phyloP scores from a whole-genome alignment of 495 filamentous ascomycete species.

The Aspergillus avenaceus region DNA sequence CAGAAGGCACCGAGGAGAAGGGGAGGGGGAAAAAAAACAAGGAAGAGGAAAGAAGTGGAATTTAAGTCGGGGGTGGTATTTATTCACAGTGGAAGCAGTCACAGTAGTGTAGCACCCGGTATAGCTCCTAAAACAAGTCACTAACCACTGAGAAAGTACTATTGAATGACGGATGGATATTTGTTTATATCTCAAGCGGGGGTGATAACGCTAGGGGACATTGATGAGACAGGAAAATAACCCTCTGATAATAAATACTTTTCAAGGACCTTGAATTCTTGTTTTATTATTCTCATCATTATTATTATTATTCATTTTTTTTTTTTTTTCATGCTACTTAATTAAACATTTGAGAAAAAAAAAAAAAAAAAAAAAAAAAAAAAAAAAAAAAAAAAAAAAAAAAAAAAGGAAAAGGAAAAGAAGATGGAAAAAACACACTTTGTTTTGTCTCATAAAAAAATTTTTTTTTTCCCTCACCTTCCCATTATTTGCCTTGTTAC shows the following conservation, averaged over 20 bases:
- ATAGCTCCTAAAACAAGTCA: constrained; percentile 1
- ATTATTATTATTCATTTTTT: too few species aligned
- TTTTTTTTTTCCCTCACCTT: background rate
- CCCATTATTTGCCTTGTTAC: background rate
- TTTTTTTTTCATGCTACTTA: background rate
- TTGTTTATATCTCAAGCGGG: background rate
- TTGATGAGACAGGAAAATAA: background rate
- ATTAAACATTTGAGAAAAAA: background rate
- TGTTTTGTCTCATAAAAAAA: too few species aligned
- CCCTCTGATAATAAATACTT: background rate
- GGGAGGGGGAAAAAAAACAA: constrained; percentile 2
- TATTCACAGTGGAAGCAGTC: background rate
- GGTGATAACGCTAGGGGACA: background rate
- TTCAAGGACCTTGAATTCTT: background rate
- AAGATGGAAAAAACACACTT: background rate
- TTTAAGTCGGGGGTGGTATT: background rate
- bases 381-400: background rate
- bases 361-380: background rate
- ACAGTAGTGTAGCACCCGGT: background rate
- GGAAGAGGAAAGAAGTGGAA: constrained; percentile 3
- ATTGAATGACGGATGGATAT: background rate
- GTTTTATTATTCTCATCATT: background rate
- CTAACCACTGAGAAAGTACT: background rate
- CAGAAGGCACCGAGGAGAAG: constrained; percentile 1
- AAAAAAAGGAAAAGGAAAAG: background rate